Evolutionary conservation across 805 yeast species (phyloP).

Genomic region (Torulaspora microellipsoides): DNA sequence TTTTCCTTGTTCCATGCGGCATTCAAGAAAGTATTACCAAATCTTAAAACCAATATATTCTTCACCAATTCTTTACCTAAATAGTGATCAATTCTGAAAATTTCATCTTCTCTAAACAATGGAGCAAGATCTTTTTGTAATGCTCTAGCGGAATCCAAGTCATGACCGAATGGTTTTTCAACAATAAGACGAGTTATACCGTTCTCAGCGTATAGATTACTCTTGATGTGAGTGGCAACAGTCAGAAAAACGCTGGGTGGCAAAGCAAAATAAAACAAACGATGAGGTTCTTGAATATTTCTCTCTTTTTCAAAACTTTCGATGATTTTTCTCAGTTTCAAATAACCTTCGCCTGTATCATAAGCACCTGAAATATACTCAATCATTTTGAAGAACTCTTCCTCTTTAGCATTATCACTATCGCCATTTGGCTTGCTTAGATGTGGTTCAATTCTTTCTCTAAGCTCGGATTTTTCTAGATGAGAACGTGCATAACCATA

Average conservation of each 20-base stretch:
- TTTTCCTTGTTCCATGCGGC: conserved; percentile 86
- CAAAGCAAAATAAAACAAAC: conserved; percentile 86
- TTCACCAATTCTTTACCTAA: conserved; percentile 98
- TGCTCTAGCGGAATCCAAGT: conserved; percentile 70
- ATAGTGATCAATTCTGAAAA: conserved; percentile 95
- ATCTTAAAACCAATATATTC: conserved; percentile 82
- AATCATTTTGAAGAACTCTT: conserved; percentile 61
- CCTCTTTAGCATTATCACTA: conserved; percentile 41
- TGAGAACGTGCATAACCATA: conserved; percentile 91
- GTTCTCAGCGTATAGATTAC: conserved; percentile 57
- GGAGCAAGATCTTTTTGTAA: conserved; percentile 78
- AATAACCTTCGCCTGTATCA: conserved; percentile 73
- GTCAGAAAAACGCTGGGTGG: conserved; percentile 88
- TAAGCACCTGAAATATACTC: conserved; percentile 75
- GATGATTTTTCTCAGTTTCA: conserved; percentile 49
- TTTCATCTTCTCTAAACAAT: conserved; percentile 82
- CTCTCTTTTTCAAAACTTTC: conserved; percentile 52
- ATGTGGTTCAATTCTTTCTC: conserved; percentile 57
- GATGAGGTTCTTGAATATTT: conserved; percentile 52
- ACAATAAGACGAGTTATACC: conserved; percentile 81
- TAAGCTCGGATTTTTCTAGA: conserved; percentile 61
- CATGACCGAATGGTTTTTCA: conserved; percentile 97
- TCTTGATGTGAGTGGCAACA: conserved; percentile 71
- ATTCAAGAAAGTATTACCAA: conserved; percentile 81
- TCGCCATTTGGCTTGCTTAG: conserved; percentile 52